Evolutionary conservation across 2,329 filamentous ascomycete species (phyloP).

Genomic region (Fusarium protoensiforme): DNA sequence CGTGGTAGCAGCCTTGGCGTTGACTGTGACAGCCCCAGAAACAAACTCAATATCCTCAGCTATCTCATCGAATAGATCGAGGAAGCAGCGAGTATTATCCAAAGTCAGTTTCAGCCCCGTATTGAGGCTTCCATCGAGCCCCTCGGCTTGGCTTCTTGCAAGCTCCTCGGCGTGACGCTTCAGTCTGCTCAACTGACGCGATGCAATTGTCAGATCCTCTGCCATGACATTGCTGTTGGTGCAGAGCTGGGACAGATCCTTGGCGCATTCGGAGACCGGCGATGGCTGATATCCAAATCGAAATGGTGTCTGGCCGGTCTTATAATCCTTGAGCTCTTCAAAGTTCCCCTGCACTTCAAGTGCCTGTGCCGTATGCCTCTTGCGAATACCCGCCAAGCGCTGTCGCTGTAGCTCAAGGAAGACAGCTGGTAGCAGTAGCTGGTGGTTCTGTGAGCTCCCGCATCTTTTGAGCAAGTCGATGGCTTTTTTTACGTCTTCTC

Average conservation of each 20-base stretch:
- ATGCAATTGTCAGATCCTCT: not conserved
- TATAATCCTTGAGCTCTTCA: not conserved
- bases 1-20: not conserved
- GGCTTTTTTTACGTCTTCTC: not conserved
- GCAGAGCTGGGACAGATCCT: fast-evolving
- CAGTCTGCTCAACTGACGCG: not conserved
- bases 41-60: not conserved
- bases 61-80: not conserved
- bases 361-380: not conserved
- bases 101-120: fast-evolving
- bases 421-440: not conserved
- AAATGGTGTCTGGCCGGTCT: not conserved
- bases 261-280: not conserved
- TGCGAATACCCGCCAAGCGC: not conserved
- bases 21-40: not conserved
- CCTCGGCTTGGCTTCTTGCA: not conserved
- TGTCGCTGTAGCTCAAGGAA: not conserved
- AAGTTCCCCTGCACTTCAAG: not conserved
- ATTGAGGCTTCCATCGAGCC: not conserved
- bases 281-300: not conserved
- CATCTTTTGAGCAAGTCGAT: not conserved
- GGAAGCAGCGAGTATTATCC: not conserved
- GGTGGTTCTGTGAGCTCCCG: not conserved
- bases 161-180: not conserved
- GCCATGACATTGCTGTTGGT: not conserved